These are phyloP conservation scores for Tolypocladium tropicale DNA, from an alignment of 2,329 filamentous ascomycete species.

Conservation along the genomic window DNA sequence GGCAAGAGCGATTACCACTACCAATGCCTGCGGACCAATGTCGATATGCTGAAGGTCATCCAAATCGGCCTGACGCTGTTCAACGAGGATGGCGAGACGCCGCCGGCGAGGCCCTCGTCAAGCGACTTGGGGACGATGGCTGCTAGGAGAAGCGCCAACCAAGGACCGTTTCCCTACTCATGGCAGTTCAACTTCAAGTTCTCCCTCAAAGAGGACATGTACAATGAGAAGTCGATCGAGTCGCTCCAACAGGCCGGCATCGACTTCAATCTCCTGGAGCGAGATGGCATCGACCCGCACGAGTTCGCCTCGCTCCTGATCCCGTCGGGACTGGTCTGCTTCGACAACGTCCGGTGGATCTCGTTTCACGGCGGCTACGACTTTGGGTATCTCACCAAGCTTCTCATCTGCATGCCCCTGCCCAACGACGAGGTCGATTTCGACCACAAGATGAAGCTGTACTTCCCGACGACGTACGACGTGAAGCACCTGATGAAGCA, in stretches of 20 bases:
- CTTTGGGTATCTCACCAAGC: constrained; percentile 93
- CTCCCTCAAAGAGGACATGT: constrained; percentile 92
- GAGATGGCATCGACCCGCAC: constrained; percentile 81
- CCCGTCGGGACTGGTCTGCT: constrained; percentile 80
- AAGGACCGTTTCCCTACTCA: constrained; percentile 63
- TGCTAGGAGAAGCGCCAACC: constrained; percentile 28
- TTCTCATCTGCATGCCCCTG: constrained; percentile 72
- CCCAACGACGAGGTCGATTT: constrained; percentile 88
- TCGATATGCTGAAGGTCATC: constrained; percentile 95
- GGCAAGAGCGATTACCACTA: constrained; percentile 98
- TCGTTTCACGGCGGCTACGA: constrained; percentile 98
- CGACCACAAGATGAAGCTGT: constrained; percentile 77
- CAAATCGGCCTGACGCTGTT: constrained; percentile 94
- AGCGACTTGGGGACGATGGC: constrained; percentile 28
- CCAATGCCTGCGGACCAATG: constrained; percentile 92
- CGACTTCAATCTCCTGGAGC: constrained; percentile 74
- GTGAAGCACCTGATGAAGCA: constrained; percentile 97
- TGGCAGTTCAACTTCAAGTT: constrained; percentile 99
- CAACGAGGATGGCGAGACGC: constrained; percentile 79
- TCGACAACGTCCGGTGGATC: constrained; percentile 87
- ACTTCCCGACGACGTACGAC: constrained; percentile 89
- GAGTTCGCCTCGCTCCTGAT: constrained; percentile 86
- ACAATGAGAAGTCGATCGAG: constrained; percentile 88
- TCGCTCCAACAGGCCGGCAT: constrained; percentile 87
- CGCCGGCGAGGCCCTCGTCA: constrained; percentile 54